Evolutionary conservation across 768 basidiomycete species (phyloP).

Genomic region (Termitomyces sp.): DNA sequence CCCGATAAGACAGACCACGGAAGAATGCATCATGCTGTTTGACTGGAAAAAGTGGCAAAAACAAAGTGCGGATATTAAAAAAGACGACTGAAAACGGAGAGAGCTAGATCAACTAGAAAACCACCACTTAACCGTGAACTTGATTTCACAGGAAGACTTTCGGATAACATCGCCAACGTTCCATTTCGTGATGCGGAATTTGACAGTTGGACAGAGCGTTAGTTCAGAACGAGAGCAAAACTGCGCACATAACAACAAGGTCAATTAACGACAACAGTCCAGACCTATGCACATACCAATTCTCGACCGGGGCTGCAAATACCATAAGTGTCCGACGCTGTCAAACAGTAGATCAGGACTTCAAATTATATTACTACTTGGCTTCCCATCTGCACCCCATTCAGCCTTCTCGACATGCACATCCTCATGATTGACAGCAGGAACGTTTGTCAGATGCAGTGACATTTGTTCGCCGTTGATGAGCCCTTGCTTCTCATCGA

Average conservation of each 20-base stretch:
- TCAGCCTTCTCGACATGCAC: constrained; percentile 2
- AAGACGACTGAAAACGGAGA: background rate
- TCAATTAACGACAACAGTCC: background rate
- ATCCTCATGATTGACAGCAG: background rate
- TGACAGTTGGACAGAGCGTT: background rate
- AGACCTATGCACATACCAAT: background rate
- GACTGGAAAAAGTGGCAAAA: background rate
- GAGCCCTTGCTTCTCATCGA: constrained; percentile 40
- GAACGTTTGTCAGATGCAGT: constrained; percentile 16
- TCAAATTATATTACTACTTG: background rate
- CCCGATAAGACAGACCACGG: no score
- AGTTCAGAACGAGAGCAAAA: background rate
- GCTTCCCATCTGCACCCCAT: background rate
- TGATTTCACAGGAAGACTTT: background rate
- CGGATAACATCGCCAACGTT: background rate
- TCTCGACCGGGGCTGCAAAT: background rate
- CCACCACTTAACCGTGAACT: background rate
- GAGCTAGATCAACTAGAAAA: background rate
- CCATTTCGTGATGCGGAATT: background rate
- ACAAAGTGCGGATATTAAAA: background rate
- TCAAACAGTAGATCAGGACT: background rate
- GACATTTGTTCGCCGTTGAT: constrained; percentile 30
- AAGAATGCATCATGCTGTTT: no score
- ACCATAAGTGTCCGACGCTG: background rate
- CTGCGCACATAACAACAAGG: background rate